A percentile compares a stretch with the other conserved stretches of the same genome.
phyloP scores from a whole-genome alignment of 2,329 filamentous ascomycete species.

The Cercospora canescens region DNA sequence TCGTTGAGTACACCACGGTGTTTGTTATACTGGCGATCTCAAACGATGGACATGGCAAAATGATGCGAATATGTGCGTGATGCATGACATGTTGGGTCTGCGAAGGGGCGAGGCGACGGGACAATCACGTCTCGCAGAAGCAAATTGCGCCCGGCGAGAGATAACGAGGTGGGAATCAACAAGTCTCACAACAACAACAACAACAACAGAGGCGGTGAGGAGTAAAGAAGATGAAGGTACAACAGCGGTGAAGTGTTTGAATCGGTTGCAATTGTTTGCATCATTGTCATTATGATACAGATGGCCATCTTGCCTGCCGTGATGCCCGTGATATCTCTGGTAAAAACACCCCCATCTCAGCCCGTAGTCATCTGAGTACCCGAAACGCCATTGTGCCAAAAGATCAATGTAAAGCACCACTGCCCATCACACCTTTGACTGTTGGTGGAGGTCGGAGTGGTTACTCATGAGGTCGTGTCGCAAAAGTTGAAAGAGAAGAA shows the following conservation, averaged over 20 bases:
- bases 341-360: conserved; percentile 30
- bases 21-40: too few relatives aligned
- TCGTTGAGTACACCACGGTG: not conserved
- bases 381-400: conserved; percentile 23
- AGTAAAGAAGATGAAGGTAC: not conserved
- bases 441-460: conserved; percentile 33
- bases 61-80: not conserved
- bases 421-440: conserved; percentile 34
- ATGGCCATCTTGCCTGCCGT: conserved; percentile 13
- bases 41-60: not conserved
- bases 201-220: not conserved
- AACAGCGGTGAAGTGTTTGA: conserved; percentile 18
- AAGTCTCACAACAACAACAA: not conserved
- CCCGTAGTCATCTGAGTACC: conserved; percentile 25
- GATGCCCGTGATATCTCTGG: conserved; percentile 35
- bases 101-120: not conserved
- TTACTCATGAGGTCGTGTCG: conserved; percentile 24
- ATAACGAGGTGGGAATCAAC: not conserved
- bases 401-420: conserved; percentile 24
- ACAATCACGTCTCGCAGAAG: not conserved
- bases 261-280: conserved; percentile 31
- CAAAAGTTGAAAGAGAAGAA: conserved; percentile 24
- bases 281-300: conserved; percentile 44
- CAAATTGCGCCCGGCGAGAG: conserved; percentile 17
- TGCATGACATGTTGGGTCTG: too few relatives aligned